These are phyloP conservation scores for Magnusiomyces sp. DNA, from an alignment of 1,139 yeast species.

Conservation along the genomic window DNA sequence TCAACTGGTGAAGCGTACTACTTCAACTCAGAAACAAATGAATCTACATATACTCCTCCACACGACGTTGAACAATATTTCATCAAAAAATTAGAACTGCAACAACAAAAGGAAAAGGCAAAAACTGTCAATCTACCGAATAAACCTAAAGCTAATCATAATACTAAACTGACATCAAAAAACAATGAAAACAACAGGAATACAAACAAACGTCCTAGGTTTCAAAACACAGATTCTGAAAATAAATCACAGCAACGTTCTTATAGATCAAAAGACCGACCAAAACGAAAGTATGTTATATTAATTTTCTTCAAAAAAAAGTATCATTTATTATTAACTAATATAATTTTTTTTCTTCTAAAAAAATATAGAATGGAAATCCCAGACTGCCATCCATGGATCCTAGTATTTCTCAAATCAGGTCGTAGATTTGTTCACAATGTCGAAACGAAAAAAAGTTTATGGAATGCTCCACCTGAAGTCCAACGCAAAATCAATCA, in stretches of 20 bases:
- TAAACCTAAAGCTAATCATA: neutral
- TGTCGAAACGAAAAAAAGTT: slow-evolving; percentile 26
- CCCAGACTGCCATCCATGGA: too few species aligned
- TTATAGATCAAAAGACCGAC: neutral
- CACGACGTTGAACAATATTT: neutral
- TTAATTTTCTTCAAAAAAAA: too few species aligned
- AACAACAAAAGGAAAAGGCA: neutral
- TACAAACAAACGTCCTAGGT: too few species aligned
- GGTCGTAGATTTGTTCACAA: slow-evolving; percentile 43
- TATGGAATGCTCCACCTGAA: slow-evolving; percentile 33
- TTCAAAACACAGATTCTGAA: too few species aligned
- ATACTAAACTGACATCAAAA: slow-evolving; percentile 1
- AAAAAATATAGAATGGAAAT: too few species aligned
- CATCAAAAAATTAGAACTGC: too few species aligned
- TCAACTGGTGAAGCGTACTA: slow-evolving; percentile 31
- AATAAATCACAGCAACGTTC: too few species aligned
- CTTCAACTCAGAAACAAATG: slow-evolving; percentile 25
- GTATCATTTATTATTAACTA: too few species aligned
- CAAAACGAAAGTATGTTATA: slow-evolving; percentile 4
- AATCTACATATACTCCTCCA: slow-evolving; percentile 22
- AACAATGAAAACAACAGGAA: slow-evolving; percentile 12
- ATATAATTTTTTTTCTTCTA: too few species aligned
- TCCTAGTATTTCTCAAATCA: slow-evolving; percentile 35
- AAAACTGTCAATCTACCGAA: neutral
- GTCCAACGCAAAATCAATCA: too few species aligned